Conservation (phyloP, 768 basidiomycete genomes). For the Leucosporidium scottii region DNA sequence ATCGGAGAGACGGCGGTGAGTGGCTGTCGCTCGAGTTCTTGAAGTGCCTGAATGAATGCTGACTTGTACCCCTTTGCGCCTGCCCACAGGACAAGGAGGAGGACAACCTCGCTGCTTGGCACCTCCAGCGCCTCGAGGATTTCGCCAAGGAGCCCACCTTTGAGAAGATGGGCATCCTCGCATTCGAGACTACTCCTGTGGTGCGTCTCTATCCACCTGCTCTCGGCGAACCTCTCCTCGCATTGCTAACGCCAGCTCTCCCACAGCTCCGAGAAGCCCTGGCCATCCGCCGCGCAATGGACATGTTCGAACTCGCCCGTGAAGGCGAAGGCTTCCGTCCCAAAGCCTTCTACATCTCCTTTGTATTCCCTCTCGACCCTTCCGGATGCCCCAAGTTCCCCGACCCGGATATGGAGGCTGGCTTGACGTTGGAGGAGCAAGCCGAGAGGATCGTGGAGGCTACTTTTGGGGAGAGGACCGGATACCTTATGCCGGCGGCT, state of each 20-base stretch:
- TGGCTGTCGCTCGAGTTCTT: too few species aligned
- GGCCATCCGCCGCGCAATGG: conserved; percentile 41
- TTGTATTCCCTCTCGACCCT: conserved; percentile 36
- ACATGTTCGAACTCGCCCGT: conserved; percentile 16
- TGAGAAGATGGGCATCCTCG: conserved; percentile 38
- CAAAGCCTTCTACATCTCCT: conserved; percentile 41
- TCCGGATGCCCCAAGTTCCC: conserved; percentile 22
- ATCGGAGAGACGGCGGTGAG: not conserved
- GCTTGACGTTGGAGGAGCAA: not conserved
- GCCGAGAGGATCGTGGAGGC: conserved; percentile 13
- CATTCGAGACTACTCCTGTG: conserved; percentile 44
- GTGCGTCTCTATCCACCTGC: too few species aligned
- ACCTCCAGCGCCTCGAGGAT: conserved; percentile 40
- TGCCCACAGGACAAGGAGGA: conserved; percentile 4
- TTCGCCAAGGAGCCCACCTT: conserved; percentile 34
- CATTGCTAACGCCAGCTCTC: too few species aligned
- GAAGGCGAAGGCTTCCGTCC: not conserved
- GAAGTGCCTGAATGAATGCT: too few species aligned
- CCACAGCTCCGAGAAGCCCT: conserved; percentile 38
- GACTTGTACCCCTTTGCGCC: too few species aligned
- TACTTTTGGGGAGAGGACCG: conserved; percentile 1
- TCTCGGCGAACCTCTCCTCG: too few species aligned
- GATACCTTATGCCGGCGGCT: conserved; percentile 22
- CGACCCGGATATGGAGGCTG: conserved; percentile 7
- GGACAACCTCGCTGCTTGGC: conserved; percentile 38